phyloP scores from a whole-genome alignment of 805 yeast species.

The Kuraishia ogatae region DNA sequence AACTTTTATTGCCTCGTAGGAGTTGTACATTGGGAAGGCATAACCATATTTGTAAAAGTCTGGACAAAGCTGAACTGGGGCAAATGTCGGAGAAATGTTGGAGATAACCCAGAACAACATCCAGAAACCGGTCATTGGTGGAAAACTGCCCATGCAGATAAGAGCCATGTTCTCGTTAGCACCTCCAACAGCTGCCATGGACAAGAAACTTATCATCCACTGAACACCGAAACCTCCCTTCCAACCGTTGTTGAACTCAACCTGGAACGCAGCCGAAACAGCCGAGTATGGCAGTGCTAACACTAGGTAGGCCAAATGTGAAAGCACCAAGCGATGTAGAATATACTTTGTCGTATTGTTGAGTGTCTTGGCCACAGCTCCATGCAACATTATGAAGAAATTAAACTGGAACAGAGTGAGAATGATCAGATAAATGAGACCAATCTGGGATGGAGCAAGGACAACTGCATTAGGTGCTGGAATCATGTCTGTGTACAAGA shows the following conservation, averaged over 20 bases:
- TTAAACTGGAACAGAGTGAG: constrained; percentile 64
- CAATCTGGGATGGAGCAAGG: constrained; percentile 66
- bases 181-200: constrained; percentile 73
- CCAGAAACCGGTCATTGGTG: constrained; percentile 68
- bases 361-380: constrained; percentile 34
- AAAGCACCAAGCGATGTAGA: constrained; percentile 39
- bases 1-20: constrained; percentile 53
- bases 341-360: constrained; percentile 34
- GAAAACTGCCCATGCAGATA: constrained; percentile 40
- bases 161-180: constrained; percentile 60
- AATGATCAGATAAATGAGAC: constrained; percentile 63
- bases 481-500: constrained; percentile 29
- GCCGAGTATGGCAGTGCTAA: constrained; percentile 50
- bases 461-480: constrained; percentile 43
- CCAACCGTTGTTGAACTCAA: constrained; percentile 47
- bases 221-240: constrained; percentile 62
- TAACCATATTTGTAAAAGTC: constrained; percentile 57
- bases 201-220: constrained; percentile 61
- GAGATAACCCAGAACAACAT: constrained; percentile 58
- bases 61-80: constrained; percentile 52
- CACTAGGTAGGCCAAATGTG: constrained; percentile 46
- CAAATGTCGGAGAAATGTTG: constrained; percentile 62
- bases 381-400: constrained; percentile 49
- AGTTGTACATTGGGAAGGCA: constrained; percentile 61
- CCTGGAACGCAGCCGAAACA: constrained; percentile 61